Conservation (phyloP, 768 basidiomycete species). For the Boletales sp. region DNA sequence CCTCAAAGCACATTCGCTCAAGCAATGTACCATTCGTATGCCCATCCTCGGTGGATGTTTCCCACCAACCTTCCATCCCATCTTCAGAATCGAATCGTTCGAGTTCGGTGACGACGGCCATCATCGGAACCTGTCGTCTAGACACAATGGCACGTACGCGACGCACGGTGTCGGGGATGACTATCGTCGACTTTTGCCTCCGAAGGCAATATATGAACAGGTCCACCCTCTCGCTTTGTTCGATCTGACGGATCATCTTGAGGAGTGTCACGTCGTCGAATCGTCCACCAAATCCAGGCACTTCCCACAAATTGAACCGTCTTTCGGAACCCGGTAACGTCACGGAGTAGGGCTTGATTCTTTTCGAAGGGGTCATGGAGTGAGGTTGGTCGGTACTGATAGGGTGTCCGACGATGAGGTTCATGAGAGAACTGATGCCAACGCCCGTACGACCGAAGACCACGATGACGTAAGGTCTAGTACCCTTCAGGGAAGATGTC, state of each 20-base stretch:
- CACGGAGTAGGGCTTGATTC: neutral
- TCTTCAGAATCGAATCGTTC: constrained; percentile 14
- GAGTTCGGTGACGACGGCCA: constrained; percentile 26
- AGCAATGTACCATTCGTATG: constrained; percentile 30
- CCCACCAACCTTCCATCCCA: constrained; percentile 34
- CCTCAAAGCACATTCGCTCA: constrained; percentile 12
- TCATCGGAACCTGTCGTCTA: constrained; percentile 10
- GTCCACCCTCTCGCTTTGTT: constrained; percentile 15
- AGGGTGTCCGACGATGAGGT: constrained; percentile 22
- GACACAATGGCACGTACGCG: constrained; percentile 1
- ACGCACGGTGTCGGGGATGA: constrained; percentile 11
- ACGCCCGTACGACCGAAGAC: constrained; percentile 29
- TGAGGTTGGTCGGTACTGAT: constrained; percentile 14
- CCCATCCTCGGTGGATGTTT: neutral
- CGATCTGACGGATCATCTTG: constrained; percentile 13
- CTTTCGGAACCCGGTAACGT: neutral
- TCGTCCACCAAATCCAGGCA: constrained; percentile 16
- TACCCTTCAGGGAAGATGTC: too few relatives aligned
- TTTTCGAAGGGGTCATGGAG: neutral
- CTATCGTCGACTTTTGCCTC: constrained; percentile 6
- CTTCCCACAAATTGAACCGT: constrained; percentile 16
- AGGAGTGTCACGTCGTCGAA: constrained; percentile 8
- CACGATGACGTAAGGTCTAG: constrained; percentile 20
- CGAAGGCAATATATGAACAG: constrained; percentile 26
- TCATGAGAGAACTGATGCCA: constrained; percentile 27